Evolutionary conservation across 2,329 filamentous ascomycete species (phyloP).

Genomic region (Zalaria sp.): DNA sequence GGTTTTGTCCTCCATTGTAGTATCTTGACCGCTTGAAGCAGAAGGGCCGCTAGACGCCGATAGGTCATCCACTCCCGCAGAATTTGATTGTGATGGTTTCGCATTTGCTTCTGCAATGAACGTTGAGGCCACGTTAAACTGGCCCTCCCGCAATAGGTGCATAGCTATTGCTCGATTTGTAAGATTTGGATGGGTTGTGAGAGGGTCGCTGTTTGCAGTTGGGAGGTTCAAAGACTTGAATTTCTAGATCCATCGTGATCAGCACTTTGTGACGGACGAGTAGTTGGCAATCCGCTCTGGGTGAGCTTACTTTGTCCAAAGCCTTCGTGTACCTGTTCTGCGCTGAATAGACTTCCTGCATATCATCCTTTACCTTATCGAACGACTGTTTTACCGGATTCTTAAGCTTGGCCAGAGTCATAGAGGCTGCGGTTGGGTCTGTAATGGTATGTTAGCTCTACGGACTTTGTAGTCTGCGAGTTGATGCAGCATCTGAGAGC

Average conservation of each 20-base stretch:
- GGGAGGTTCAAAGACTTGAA: slow-evolving; percentile 57
- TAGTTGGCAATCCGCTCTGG: neutral
- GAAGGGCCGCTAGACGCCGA: neutral
- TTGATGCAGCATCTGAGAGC: too few relatives aligned
- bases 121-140: slow-evolving; percentile 74
- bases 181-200: slow-evolving; percentile 59
- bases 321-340: slow-evolving; percentile 76
- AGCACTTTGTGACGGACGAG: neutral
- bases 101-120: slow-evolving; percentile 49
- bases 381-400: slow-evolving; percentile 72
- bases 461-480: too few relatives aligned
- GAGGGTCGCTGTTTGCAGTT: slow-evolving; percentile 65
- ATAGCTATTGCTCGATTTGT: slow-evolving; percentile 92
- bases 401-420: slow-evolving; percentile 72
- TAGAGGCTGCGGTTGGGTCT: slow-evolving; percentile 56
- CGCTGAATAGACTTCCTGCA: slow-evolving; percentile 71
- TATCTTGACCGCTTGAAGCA: slow-evolving; percentile 10
- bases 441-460: slow-evolving; percentile 7
- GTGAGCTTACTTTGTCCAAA: slow-evolving; percentile 54
- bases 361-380: slow-evolving; percentile 62
- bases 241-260: slow-evolving; percentile 29
- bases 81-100: slow-evolving; percentile 3
- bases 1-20: neutral
- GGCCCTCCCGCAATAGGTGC: slow-evolving; percentile 88
- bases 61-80: slow-evolving; percentile 25